phyloP scores from a whole-genome alignment of 2,329 filamentous ascomycete genomes.

The Cladosporium colombiae region DNA sequence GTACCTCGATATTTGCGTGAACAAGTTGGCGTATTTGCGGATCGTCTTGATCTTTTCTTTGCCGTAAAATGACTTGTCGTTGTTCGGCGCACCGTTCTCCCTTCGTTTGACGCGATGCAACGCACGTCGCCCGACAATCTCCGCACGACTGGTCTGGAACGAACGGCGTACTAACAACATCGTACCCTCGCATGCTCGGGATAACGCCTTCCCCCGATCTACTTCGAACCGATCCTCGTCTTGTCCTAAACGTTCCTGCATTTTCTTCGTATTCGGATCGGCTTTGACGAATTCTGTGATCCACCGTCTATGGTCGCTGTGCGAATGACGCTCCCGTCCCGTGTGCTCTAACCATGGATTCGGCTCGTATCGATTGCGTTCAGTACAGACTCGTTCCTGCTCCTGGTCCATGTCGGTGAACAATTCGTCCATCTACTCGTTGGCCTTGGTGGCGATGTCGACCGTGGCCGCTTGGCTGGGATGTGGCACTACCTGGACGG shows the following conservation, averaged over 20 bases:
- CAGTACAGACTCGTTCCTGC: constrained; percentile 4
- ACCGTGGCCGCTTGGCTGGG: constrained; percentile 5
- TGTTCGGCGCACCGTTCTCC: constrained; percentile 9
- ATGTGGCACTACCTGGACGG: constrained; percentile 3
- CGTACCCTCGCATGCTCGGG: constrained; percentile 3
- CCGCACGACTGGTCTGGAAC: not conserved
- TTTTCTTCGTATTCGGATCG: constrained; percentile 7
- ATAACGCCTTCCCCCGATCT: constrained; percentile 1
- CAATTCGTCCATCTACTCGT: constrained; percentile 11
- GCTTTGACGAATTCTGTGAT: constrained; percentile 12
- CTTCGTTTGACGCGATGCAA: constrained; percentile 9
- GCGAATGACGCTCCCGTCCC: constrained; percentile 8
- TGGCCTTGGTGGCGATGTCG: constrained; percentile 4
- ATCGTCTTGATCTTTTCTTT: constrained; percentile 16
- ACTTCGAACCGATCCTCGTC: not conserved
- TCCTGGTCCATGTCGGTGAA: constrained; percentile 10
- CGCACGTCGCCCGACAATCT: constrained; percentile 6
- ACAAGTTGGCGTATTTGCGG: constrained; percentile 2
- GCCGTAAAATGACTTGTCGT: constrained; percentile 11
- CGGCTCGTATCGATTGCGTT: constrained; percentile 12
- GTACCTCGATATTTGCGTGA: constrained; percentile 12
- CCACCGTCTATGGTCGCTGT: constrained; percentile 2
- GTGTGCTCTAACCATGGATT: constrained; percentile 17
- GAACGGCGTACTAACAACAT: constrained; percentile 5
- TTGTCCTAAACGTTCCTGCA: constrained; percentile 1